These are phyloP conservation scores for Colletotrichum australisinense DNA, from an alignment of 2,329 filamentous ascomycete species.

Conservation along the genomic window DNA sequence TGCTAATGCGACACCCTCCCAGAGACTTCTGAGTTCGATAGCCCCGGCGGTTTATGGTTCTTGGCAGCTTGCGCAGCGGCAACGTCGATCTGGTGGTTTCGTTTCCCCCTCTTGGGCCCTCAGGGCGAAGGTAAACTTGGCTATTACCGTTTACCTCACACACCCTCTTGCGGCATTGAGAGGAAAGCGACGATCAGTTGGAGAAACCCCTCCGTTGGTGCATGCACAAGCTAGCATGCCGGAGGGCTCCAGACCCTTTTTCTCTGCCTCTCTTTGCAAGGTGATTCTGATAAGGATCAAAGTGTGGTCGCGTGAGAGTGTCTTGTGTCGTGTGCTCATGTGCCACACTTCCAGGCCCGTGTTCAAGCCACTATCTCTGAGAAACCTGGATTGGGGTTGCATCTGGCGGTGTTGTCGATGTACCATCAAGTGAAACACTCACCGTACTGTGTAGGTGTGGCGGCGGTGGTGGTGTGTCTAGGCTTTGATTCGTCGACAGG, in stretches of 20 bases:
- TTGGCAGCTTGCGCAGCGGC: conserved; percentile 21
- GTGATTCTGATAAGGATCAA: neutral
- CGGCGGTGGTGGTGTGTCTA: neutral
- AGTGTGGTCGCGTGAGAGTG: conserved; percentile 20
- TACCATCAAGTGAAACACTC: neutral
- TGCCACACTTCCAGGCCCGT: conserved; percentile 25
- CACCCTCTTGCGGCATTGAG: neutral
- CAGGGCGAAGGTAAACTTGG: neutral
- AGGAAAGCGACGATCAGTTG: conserved; percentile 18
- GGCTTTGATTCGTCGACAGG: neutral
- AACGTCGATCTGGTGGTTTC: conserved; percentile 20
- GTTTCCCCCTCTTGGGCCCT: neutral
- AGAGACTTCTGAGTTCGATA: conserved; percentile 15
- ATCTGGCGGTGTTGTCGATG: neutral
- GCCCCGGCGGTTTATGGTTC: neutral
- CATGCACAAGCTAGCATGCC: neutral
- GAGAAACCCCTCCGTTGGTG: conserved; percentile 5
- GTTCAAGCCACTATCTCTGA: conserved; percentile 17
- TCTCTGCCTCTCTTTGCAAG: neutral
- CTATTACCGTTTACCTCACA: neutral
- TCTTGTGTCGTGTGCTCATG: conserved; percentile 29
- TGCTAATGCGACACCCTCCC: conserved; percentile 3
- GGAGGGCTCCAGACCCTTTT: neutral
- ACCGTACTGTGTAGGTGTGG: neutral
- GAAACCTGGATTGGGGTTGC: conserved; percentile 5